Evolutionary conservation across 106 monocot genomes (phyloP), one percentile per base, ranked within the genome.

Genomic region (Allium sativum): DNA sequence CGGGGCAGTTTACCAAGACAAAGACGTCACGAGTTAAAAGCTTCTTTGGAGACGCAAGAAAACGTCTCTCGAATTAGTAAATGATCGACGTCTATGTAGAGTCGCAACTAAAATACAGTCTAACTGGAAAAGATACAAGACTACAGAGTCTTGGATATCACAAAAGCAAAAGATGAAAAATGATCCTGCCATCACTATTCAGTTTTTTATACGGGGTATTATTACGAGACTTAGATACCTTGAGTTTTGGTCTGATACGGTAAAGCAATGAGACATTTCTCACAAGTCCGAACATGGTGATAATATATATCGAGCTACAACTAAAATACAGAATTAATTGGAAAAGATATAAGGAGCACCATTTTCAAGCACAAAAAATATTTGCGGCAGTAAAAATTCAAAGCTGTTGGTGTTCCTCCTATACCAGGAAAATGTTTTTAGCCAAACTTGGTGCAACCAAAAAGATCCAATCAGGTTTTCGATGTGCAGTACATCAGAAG

Each of bases 331-430:
- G 54, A n/a, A n/a, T n/a, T n/a, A n/a, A n/a, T n/a, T n/a, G n/a
- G n/a, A n/a, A n/a, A n/a, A n/a, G n/a, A n/a, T n/a, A n/a, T n/a
- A n/a, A n/a, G n/a, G n/a, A n/a, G n/a, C n/a, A n/a, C n/a, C n/a
- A n/a, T n/a, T n/a, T n/a, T n/a, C n/a, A n/a, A n/a, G n/a, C n/a
- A n/a, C n/a, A 65, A 13, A 51, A 54, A 64, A 48, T 12, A 14
- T 42, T 13, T 61, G 59, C 81, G 67, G 74, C 77, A 50, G 55
- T 67, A 46, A 66, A 52, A 53, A 78, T 85, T 54, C 85, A 85
- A 55, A 74, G 65, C 4, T 53, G 52, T 62, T 85, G 85, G 81
- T 81, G 74, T 53, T 18, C 68, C 56, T 85, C 62, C 65, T 73
- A 59, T 45, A 40, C 40, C 12, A 59, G 68, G 59, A 81, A 53